Base-by-base conservation (phyloP, 331 rosid species). In the Rhamnella rubrinervis region DNA sequence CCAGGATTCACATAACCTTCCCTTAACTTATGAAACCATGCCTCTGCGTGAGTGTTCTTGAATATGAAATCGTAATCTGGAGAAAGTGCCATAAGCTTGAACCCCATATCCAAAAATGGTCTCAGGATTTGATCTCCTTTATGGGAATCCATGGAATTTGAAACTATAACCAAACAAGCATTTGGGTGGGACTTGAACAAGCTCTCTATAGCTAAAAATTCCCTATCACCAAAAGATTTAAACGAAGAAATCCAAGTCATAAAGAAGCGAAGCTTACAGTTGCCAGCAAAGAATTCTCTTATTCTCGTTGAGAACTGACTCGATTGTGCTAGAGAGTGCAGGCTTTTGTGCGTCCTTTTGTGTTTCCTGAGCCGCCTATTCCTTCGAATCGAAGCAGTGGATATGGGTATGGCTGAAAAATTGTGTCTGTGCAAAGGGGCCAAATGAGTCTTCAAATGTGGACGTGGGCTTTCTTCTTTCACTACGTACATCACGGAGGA, bases 231-330 rank as follows among this genome's bases (percentile, higher is more conserved):
- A 52, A 93, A 89, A 21, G 78, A 62, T 41, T 83, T 60, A 41
- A 82, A 63, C 16, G 93, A 82, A n/a, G 96, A 87, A 81, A 93
- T 91, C 96, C 98, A 90, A 59, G 96, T 93, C 92, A 93, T 93
- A 65, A 93, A 93, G 73, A 93, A 88, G 57, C 85, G 79, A 18
- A 76, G 49, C 66, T 84, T 72, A 73, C 98, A 91, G 20, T 78
- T 83, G 14, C 71, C 74, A 8, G 68, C 51, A 37, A 87, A 81
- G 76, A 93, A 93, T 11, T 79, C 75, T 55, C 52, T 55, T 14
- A 93, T 66, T 46, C 81, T 85, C 31, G 71, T 55, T 4, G 83
- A 76, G 44, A 93, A 93, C 19, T 6, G 47, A 21, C 6, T 49
- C 47, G 55, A 28, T 9, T 53, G 65, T 8, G 66, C 28, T 44